Conservation (phyloP, 495 filamentous ascomycete genomes). For the Barbatosphaeria neglecta region DNA sequence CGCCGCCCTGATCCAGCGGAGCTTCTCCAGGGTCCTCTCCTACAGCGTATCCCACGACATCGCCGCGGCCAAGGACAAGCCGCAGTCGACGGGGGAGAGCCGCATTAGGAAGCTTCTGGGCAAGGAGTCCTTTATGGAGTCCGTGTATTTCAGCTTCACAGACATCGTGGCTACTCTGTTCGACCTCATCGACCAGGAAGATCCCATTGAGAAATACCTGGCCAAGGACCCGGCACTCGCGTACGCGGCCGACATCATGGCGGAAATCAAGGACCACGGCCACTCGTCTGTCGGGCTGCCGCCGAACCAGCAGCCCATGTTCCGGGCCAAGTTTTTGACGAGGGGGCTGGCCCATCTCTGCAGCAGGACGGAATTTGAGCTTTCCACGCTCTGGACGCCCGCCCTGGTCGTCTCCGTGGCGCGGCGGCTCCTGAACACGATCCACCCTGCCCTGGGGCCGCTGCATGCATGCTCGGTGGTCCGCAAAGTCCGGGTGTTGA, state of each 20-base stretch:
- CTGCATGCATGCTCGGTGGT: conserved; percentile 77
- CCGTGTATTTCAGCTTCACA: conserved; percentile 58
- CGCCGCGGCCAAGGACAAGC: conserved; percentile 42
- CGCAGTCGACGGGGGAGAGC: conserved; percentile 52
- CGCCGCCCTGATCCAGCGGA: conserved; percentile 46
- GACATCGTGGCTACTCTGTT: conserved; percentile 67
- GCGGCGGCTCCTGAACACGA: conserved; percentile 63
- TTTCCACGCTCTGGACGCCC: conserved; percentile 62
- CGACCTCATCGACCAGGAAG: conserved; percentile 59
- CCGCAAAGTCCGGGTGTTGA: conserved; percentile 69
- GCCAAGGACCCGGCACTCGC: conserved; percentile 47
- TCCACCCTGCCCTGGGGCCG: conserved; percentile 80
- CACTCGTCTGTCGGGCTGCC: conserved; percentile 49
- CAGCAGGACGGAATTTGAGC: conserved; percentile 51
- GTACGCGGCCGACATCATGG: conserved; percentile 50
- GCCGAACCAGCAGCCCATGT: conserved; percentile 73
- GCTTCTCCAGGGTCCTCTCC: conserved; percentile 70
- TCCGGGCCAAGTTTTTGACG: conserved; percentile 62
- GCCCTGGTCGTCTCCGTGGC: conserved; percentile 62
- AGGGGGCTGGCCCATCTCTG: conserved; percentile 68
- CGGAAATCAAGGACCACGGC: conserved; percentile 52
- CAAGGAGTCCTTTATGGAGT: conserved; percentile 45
- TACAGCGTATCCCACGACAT: conserved; percentile 78
- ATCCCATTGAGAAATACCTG: conserved; percentile 58
- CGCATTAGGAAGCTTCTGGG: conserved; percentile 60